phyloP scores from a whole-genome alignment of 805 yeast genomes.

The Yueomyces sp. region DNA sequence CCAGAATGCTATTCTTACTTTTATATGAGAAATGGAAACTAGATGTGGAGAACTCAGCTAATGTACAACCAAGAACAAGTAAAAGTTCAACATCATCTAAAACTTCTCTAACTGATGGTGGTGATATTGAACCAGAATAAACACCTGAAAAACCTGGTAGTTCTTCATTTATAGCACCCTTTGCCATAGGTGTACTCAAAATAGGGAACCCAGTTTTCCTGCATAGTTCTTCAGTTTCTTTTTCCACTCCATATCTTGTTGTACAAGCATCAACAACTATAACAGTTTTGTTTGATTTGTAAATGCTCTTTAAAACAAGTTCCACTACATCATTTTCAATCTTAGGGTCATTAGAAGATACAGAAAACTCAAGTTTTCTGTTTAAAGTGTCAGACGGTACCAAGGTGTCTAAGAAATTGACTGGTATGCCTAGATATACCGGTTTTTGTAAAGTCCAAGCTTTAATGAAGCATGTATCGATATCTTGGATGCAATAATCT shows the following conservation, averaged over 20 bases:
- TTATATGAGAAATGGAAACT: conserved; percentile 57
- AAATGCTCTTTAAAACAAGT: conserved; percentile 33
- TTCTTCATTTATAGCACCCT: conserved; percentile 55
- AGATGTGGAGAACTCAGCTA: conserved; percentile 77
- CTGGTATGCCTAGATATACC: conserved; percentile 64
- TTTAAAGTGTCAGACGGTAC: conserved; percentile 39
- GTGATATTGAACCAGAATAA: conserved; percentile 60
- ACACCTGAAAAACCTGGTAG: conserved; percentile 61
- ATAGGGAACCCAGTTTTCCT: conserved; percentile 57
- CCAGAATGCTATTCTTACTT: conserved; percentile 51
- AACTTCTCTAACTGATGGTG: conserved; percentile 51
- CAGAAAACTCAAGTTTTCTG: conserved; percentile 41
- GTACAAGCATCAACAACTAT: conserved; percentile 76
- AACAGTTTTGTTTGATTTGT: conserved; percentile 44
- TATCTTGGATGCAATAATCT: conserved; percentile 42
- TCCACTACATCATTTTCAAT: conserved; percentile 45
- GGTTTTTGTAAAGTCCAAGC: conserved; percentile 64
- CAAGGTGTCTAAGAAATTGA: conserved; percentile 49
- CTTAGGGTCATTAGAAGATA: conserved; percentile 36
- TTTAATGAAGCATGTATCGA: conserved; percentile 53
- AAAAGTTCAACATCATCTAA: conserved; percentile 61
- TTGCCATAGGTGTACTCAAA: conserved; percentile 78
- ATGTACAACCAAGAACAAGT: conserved; percentile 58
- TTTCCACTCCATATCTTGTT: conserved; percentile 46
- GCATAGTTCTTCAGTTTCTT: conserved; percentile 42